A percentile compares a stretch with the other conserved stretches of the same genome.
Evolutionary conservation across 176 grass and related monocot species (phyloP).

Genomic region (Juncus effusus): DNA sequence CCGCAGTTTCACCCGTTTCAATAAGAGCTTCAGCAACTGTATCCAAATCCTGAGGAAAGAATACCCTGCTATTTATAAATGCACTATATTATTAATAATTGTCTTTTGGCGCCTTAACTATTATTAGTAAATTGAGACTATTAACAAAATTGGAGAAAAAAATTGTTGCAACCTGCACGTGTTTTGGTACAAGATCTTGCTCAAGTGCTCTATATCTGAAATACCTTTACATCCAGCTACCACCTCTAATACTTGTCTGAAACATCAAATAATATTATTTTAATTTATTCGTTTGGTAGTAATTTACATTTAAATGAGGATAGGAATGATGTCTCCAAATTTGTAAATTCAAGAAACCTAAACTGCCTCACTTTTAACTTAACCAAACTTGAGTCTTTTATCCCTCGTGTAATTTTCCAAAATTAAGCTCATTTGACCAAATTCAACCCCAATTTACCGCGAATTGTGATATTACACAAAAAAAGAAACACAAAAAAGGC

Average conservation of each 20-base stretch:
- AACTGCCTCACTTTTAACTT: not conserved
- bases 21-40: slow-evolving; percentile 58
- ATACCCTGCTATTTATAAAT: slow-evolving; percentile 51
- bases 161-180: slow-evolving; percentile 65
- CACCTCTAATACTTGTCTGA: slow-evolving; percentile 91
- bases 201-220: slow-evolving; percentile 59
- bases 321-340: not conserved
- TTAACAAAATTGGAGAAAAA: not conserved
- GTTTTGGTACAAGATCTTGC: slow-evolving; percentile 86
- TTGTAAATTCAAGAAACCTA: not conserved
- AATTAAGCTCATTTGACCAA: not conserved
- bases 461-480: not conserved
- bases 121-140: too few relatives aligned
- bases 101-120: not conserved
- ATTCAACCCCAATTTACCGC: not conserved
- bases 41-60: slow-evolving; percentile 90
- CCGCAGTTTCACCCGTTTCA: slow-evolving; percentile 45
- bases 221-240: slow-evolving; percentile 84
- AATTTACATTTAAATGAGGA: slow-evolving; percentile 8
- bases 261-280: not conserved
- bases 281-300: too few relatives aligned
- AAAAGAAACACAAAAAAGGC: not conserved
- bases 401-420: not conserved
- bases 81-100: slow-evolving; percentile 12
- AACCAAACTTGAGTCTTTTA: not conserved